Conservation (phyloP, 2,329 filamentous ascomycete genomes). For the Penicillium sp. region DNA sequence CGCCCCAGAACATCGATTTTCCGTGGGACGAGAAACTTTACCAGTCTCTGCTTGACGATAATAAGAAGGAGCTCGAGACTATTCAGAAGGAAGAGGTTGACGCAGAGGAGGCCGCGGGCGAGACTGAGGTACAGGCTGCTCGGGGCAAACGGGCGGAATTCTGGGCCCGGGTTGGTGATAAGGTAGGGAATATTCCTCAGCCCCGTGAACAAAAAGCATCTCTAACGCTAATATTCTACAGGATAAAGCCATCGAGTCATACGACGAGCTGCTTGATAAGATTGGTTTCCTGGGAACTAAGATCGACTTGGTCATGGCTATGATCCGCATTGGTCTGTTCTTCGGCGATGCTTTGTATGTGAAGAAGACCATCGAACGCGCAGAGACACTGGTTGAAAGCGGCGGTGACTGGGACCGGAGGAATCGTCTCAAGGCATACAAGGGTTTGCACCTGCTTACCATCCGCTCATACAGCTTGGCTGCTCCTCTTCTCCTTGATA, state of each 20-base stretch:
- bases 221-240: slow-evolving; percentile 36
- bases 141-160: slow-evolving; percentile 95
- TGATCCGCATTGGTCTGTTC: slow-evolving; percentile 93
- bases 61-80: slow-evolving; percentile 73
- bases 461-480: slow-evolving; percentile 86
- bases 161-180: slow-evolving; percentile 93
- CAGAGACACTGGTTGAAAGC: slow-evolving; percentile 84
- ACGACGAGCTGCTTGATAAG: slow-evolving; percentile 93
- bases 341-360: slow-evolving; percentile 91
- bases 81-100: slow-evolving; percentile 89
- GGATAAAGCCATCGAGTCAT: slow-evolving; percentile 92
- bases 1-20: slow-evolving; percentile 66
- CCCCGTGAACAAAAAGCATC: no score
- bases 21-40: slow-evolving; percentile 93
- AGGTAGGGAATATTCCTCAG: slow-evolving; percentile 57
- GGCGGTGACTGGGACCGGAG: slow-evolving; percentile 98
- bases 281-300: slow-evolving; percentile 95
- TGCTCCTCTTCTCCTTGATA: slow-evolving; percentile 92
- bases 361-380: slow-evolving; percentile 90
- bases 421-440: slow-evolving; percentile 98
- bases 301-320: slow-evolving; percentile 94
- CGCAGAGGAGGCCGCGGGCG: slow-evolving; percentile 91
- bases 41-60: slow-evolving; percentile 71
- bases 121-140: slow-evolving; percentile 91
- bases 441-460: slow-evolving; percentile 89